Percentiles rank a stretch among this genome's conserved stretches.
These are phyloP conservation scores for Limnanthes douglasii DNA, from an alignment of 345 rosid genomes.

Conservation along the genomic window DNA sequence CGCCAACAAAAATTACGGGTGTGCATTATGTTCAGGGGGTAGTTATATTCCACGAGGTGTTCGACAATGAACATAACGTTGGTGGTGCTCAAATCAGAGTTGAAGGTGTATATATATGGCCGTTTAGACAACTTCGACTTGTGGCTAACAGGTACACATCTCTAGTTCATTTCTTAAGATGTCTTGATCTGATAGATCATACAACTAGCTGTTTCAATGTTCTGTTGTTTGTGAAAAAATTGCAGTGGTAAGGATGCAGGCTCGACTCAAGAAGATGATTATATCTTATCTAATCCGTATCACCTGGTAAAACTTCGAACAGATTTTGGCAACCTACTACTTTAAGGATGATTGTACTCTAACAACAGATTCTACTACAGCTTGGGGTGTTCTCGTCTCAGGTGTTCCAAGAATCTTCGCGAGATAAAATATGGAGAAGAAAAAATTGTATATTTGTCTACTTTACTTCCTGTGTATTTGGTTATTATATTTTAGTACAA, in stretches of 20 bases:
- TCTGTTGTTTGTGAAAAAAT: conserved; percentile 4
- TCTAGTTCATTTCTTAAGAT: not conserved
- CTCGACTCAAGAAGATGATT: conserved; percentile 66
- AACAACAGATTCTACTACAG: too few relatives aligned
- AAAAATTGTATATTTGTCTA: conserved; percentile 41
- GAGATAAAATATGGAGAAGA: conserved; percentile 58
- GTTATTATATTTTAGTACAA: conserved; percentile 7
- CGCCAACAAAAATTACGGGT: conserved; percentile 80
- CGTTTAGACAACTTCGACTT: conserved; percentile 95
- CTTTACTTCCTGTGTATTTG: conserved; percentile 6
- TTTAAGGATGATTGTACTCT: conserved; percentile 1
- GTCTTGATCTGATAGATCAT: not conserved
- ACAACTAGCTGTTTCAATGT: not conserved
- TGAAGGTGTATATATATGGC: conserved; percentile 99
- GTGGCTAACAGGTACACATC: conserved; percentile 67
- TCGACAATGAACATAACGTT: conserved; percentile 77
- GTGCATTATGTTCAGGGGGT: conserved; percentile 98
- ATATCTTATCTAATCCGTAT: conserved; percentile 84
- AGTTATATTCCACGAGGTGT: conserved; percentile 89
- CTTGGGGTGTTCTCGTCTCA: conserved; percentile 97
- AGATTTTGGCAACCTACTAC: not conserved
- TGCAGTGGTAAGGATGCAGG: conserved; percentile 77
- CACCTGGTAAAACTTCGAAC: conserved; percentile 65
- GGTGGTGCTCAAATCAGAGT: conserved; percentile 90
- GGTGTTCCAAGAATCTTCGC: conserved; percentile 86